These are phyloP conservation scores for Melaleuca alternifolia DNA, from an alignment of 345 rosid species.

Conservation along the genomic window DNA sequence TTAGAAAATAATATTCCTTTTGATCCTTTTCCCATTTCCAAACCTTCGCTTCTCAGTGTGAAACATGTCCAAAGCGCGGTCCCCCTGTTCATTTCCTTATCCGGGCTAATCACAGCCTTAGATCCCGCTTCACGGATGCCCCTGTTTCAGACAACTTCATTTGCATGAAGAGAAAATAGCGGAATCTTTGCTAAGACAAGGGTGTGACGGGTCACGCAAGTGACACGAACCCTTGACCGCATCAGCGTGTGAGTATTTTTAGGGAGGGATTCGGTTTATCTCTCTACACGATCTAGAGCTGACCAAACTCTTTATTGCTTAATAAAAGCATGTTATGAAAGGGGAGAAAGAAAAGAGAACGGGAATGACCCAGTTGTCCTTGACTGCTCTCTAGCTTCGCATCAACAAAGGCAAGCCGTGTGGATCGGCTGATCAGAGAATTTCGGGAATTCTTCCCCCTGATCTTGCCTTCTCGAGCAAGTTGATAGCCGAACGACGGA, in stretches of 20 bases:
- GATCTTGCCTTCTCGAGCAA: neutral
- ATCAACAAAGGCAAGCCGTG: neutral
- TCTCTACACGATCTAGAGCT: too few relatives aligned
- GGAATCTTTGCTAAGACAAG: neutral
- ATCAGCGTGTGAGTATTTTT: too few relatives aligned
- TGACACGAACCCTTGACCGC: neutral
- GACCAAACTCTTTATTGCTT: neutral
- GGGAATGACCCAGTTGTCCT: neutral
- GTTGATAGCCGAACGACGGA: neutral
- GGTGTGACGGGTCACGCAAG: neutral
- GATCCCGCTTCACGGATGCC: neutral
- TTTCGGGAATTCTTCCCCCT: neutral
- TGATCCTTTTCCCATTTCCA: neutral
- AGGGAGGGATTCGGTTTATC: too few relatives aligned
- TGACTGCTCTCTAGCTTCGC: neutral
- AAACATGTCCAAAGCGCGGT: too few relatives aligned
- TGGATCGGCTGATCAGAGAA: neutral
- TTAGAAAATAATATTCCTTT: neutral
- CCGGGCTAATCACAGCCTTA: neutral
- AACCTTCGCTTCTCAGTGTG: too few relatives aligned
- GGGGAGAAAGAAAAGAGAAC: neutral
- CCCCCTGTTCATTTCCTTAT: neutral
- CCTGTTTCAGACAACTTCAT: neutral
- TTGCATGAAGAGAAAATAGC: neutral
- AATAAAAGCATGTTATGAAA: neutral